phyloP scores from a whole-genome alignment of 768 basidiomycete genomes.

The Trametes cubensis region DNA sequence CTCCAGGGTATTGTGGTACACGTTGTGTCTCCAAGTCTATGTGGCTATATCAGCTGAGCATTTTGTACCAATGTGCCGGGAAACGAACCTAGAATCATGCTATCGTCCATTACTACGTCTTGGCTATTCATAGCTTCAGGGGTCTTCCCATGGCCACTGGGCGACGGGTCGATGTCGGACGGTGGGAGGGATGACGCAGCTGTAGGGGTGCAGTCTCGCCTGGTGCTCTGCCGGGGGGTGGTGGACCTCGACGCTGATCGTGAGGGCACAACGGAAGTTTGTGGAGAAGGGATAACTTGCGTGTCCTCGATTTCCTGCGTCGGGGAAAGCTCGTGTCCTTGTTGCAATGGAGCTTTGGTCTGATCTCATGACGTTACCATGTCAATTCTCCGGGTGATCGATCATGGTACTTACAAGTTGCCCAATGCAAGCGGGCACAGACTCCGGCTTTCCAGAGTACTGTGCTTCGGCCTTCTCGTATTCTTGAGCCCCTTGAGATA shows the following conservation, averaged over 20 bases:
- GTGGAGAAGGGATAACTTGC: conserved; percentile 35
- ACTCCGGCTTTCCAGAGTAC: conserved; percentile 54
- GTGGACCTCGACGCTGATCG: conserved; percentile 6
- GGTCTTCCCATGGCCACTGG: conserved; percentile 1
- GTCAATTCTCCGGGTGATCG: not conserved
- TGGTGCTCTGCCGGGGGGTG: not conserved
- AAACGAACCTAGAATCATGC: conserved; percentile 51
- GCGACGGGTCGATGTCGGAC: conserved; percentile 26
- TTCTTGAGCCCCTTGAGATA: conserved; percentile 37
- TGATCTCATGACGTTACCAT: not conserved
- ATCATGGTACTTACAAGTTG: conserved; percentile 50
- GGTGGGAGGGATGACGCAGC: conserved; percentile 27
- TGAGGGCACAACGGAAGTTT: conserved; percentile 9
- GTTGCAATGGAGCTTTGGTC: not conserved
- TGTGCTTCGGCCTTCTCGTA: conserved; percentile 40
- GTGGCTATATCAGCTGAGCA: not conserved
- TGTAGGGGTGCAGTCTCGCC: not conserved
- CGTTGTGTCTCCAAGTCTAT: conserved; percentile 40
- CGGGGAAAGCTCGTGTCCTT: conserved; percentile 43
- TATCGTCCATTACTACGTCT: conserved; percentile 36
- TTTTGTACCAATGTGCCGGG: not conserved
- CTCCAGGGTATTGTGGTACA: not conserved
- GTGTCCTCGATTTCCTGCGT: conserved; percentile 50
- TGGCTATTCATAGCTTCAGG: conserved; percentile 42
- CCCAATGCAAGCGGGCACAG: conserved; percentile 55